Conservation (phyloP, 1,284 basidiomycete species). For the Malassezia sp. region DNA sequence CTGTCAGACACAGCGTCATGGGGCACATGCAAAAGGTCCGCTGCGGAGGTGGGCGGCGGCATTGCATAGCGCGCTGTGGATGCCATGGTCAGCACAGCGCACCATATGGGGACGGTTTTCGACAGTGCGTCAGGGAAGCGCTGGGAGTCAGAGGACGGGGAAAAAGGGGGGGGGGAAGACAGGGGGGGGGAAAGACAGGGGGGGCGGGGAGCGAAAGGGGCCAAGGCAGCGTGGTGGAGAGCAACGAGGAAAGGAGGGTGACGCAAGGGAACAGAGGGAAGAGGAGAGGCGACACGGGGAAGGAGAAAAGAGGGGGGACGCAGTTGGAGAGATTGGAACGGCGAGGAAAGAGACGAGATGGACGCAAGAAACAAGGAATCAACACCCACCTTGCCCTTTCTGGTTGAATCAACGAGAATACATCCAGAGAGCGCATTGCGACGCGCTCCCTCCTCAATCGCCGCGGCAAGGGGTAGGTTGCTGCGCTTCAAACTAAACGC, state of each 20-base stretch:
- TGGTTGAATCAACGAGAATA: conserved; percentile 80
- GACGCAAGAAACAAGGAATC: too few relatives aligned
- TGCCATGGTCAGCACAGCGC: conserved; percentile 75
- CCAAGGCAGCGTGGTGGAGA: too few relatives aligned
- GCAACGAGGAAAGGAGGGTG: too few relatives aligned
- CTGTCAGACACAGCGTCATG: conserved; percentile 40
- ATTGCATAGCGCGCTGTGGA: conserved; percentile 16
- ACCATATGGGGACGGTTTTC: conserved; percentile 94
- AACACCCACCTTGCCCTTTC: conserved; percentile 89
- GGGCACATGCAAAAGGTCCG: conserved; percentile 33
- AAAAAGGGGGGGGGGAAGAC: too few relatives aligned
- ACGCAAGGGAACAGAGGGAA: background rate
- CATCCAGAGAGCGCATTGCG: conserved; percentile 53
- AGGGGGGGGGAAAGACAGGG: too few relatives aligned
- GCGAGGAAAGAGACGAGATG: conserved; percentile 30
- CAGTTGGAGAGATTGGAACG: too few relatives aligned
- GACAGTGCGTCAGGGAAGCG: conserved; percentile 85
- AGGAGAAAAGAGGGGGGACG: too few relatives aligned
- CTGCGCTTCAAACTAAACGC: conserved; percentile 51
- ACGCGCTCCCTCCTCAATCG: conserved; percentile 51
- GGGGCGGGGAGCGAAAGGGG: too few relatives aligned
- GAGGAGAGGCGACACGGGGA: too few relatives aligned
- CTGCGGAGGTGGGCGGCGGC: conserved; percentile 38
- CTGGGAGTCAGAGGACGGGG: too few relatives aligned
- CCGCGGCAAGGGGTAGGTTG: conserved; percentile 66